phyloP scores from a whole-genome alignment of 306 rosid genomes.

The Rubus idaeus region DNA sequence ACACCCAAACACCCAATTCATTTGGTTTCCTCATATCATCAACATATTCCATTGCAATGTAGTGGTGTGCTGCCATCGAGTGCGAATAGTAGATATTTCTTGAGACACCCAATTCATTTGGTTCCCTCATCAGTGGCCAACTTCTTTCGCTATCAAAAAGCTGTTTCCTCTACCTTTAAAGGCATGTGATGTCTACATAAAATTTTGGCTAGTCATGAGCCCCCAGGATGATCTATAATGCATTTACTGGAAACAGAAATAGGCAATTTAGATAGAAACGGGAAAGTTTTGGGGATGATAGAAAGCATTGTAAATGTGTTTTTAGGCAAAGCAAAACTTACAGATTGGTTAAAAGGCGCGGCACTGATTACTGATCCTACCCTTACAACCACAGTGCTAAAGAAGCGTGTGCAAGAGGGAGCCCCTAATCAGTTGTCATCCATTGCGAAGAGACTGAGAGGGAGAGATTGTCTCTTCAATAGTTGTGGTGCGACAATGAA shows the following conservation, averaged over 20 bases:
- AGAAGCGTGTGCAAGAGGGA: not conserved
- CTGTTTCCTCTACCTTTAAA: constrained; percentile 4
- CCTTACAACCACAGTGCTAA: not conserved
- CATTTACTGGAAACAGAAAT: not conserved
- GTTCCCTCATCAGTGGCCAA: constrained; percentile 23
- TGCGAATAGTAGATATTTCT: not conserved
- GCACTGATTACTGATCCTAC: not conserved
- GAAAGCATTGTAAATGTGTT: not conserved
- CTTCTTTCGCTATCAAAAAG: constrained; percentile 14
- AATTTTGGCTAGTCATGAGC: not conserved
- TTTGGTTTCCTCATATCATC: constrained; percentile 15
- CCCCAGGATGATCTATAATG: not conserved
- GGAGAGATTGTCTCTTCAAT: not conserved
- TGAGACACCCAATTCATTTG: constrained; percentile 15
- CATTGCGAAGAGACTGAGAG: not conserved
- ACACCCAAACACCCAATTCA: constrained; percentile 6
- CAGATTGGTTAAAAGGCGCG: not conserved
- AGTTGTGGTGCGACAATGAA: not conserved
- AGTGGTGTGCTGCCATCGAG: constrained; percentile 8
- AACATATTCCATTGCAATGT: constrained; percentile 1
- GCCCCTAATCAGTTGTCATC: not conserved
- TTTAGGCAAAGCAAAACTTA: not conserved
- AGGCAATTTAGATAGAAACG: not conserved
- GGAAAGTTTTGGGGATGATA: not conserved
- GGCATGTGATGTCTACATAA: constrained; percentile 6